These are phyloP conservation scores for Hordeum marinum DNA, from an alignment of 176 grass and related monocot species.

Conservation along the genomic window DNA sequence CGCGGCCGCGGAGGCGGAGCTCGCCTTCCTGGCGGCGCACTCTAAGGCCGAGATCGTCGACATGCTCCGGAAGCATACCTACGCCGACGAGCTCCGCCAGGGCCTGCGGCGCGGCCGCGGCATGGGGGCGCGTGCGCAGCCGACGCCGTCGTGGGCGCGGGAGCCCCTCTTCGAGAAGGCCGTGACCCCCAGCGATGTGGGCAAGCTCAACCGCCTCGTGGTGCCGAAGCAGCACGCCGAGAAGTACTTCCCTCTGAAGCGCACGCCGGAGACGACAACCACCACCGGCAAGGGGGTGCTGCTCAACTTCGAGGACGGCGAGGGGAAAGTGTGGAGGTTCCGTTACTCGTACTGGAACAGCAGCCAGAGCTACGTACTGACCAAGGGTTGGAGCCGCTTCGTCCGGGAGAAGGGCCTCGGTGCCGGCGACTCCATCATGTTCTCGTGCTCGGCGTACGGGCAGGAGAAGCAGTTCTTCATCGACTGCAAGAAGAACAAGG, in stretches of 20 bases:
- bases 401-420: slow-evolving; percentile 82
- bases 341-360: slow-evolving; percentile 97
- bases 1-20: slow-evolving; percentile 32
- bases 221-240: slow-evolving; percentile 98
- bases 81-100: slow-evolving; percentile 80
- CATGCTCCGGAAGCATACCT: slow-evolving; percentile 96
- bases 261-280: background rate
- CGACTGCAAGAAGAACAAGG: slow-evolving; percentile 55
- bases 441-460: slow-evolving; percentile 46
- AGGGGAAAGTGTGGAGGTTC: slow-evolving; percentile 79
- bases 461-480: slow-evolving; percentile 68
- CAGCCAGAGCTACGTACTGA: slow-evolving; percentile 99
- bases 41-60: slow-evolving; percentile 88
- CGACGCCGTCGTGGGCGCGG: slow-evolving; percentile 44
- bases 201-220: slow-evolving; percentile 91
- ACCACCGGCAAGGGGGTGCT: slow-evolving; percentile 53
- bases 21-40: slow-evolving; percentile 64
- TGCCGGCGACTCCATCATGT: slow-evolving; percentile 76
- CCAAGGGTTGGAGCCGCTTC: slow-evolving; percentile 95
- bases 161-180: slow-evolving; percentile 77
- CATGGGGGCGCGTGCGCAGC: slow-evolving; percentile 34
- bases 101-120: slow-evolving; percentile 40
- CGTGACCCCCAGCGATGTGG: slow-evolving; percentile 92
- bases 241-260: slow-evolving; percentile 74
- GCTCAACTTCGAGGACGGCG: slow-evolving; percentile 84